Evolutionary conservation across 345 rosid genomes (phyloP).

Genomic region (Zanthoxylum bungeanum): DNA sequence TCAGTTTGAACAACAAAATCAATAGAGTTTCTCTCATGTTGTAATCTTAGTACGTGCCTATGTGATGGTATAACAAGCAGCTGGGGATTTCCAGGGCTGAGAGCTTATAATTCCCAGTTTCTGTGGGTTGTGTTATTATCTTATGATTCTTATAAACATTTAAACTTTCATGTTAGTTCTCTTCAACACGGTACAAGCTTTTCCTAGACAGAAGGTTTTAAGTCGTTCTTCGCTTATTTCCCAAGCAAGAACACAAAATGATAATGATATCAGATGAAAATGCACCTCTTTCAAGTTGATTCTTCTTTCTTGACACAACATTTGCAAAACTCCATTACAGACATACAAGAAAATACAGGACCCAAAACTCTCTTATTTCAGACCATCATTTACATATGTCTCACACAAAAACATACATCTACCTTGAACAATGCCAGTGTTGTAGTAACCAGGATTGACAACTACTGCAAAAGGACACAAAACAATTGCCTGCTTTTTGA

Average conservation of each 20-base stretch:
- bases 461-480: background rate
- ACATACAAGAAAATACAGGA: background rate
- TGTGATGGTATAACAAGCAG: no score
- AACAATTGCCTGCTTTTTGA: conserved; percentile 7
- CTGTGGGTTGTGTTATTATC: background rate
- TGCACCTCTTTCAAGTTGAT: background rate
- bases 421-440: background rate
- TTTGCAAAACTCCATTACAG: background rate
- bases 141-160: background rate
- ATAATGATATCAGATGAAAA: background rate
- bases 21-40: conserved; percentile 12
- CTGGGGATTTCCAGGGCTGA: background rate
- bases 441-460: conserved; percentile 7
- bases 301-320: background rate
- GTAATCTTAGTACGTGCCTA: no score
- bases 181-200: no score
- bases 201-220: no score
- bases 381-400: background rate
- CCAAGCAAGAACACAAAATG: no score
- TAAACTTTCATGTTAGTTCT: no score
- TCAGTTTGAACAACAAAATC: conserved; percentile 4
- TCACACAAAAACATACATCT: conserved; percentile 7
- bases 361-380: background rate
- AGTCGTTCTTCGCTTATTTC: no score
- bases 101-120: background rate